phyloP scores from a whole-genome alignment of 2,329 filamentous ascomycete species.

The Fusarium coicis region DNA sequence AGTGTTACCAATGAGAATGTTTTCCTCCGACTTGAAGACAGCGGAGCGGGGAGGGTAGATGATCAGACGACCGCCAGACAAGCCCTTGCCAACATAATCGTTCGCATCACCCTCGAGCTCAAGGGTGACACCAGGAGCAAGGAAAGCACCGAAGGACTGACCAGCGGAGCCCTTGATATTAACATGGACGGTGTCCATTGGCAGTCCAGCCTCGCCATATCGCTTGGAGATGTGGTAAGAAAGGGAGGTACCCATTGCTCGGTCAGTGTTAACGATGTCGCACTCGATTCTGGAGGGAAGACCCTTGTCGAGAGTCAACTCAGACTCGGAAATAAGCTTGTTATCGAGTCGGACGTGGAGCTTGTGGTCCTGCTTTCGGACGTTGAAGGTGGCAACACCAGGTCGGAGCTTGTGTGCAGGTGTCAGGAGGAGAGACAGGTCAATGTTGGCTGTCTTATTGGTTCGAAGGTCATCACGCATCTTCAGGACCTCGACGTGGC shows the following conservation, averaged over 20 bases:
- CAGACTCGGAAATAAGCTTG: conserved; percentile 95
- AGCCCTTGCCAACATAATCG: conserved; percentile 95
- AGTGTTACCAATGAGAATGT: conserved; percentile 91
- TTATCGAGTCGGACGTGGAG: conserved; percentile 95
- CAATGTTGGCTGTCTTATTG: conserved; percentile 91
- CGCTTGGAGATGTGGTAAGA: conserved; percentile 96
- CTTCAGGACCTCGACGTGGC: conserved; percentile 85
- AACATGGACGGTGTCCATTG: conserved; percentile 92
- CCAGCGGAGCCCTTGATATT: conserved; percentile 97
- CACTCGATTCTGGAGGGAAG: conserved; percentile 93
- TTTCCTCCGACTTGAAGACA: conserved; percentile 96
- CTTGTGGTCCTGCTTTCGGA: conserved; percentile 96
- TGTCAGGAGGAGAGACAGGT: conserved; percentile 90
- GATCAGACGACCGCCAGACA: conserved; percentile 92
- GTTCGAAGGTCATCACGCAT: conserved; percentile 90
- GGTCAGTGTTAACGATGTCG: conserved; percentile 96
- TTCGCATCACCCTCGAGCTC: conserved; percentile 97
- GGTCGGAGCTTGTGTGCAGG: conserved; percentile 96
- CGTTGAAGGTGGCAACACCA: conserved; percentile 95
- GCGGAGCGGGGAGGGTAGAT: conserved; percentile 91
- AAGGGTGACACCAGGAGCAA: conserved; percentile 91
- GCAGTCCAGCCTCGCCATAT: conserved; percentile 88
- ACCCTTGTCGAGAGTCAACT: conserved; percentile 93
- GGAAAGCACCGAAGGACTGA: conserved; percentile 94
- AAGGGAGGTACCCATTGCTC: conserved; percentile 90